These are phyloP conservation scores for Ascobolus immersus DNA, from an alignment of 495 filamentous ascomycete species.

Conservation along the genomic window DNA sequence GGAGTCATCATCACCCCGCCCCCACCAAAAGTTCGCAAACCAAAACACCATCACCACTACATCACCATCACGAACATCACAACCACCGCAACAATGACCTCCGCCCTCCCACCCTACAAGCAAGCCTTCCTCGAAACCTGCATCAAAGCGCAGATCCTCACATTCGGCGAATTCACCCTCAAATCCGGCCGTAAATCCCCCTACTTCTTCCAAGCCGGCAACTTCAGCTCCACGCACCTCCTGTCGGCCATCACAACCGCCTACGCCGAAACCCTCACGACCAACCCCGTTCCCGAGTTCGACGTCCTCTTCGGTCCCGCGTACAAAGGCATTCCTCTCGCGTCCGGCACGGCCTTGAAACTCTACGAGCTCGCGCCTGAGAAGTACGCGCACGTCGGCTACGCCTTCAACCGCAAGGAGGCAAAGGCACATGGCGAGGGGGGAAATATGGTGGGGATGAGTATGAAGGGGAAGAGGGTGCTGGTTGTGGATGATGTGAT, in stretches of 20 bases:
- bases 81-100: constrained; percentile 20
- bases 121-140: constrained; percentile 44
- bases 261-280: constrained; percentile 47
- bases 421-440: constrained; percentile 85
- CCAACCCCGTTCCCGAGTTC: constrained; percentile 25
- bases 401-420: constrained; percentile 88
- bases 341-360: constrained; percentile 42
- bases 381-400: constrained; percentile 34
- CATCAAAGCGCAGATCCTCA: constrained; percentile 47
- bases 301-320: constrained; percentile 64
- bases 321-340: constrained; percentile 86
- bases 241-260: constrained; percentile 48
- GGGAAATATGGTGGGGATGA: constrained; percentile 67
- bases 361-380: constrained; percentile 35
- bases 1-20: too few species aligned
- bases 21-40: too few species aligned
- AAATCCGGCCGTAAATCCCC: constrained; percentile 82
- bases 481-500: constrained; percentile 91
- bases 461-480: constrained; percentile 56
- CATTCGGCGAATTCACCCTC: constrained; percentile 68
- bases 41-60: too few species aligned
- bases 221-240: constrained; percentile 52
- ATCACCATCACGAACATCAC: too few species aligned
- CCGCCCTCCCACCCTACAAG: constrained; percentile 20
- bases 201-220: constrained; percentile 95